These are phyloP conservation scores for Penicillium canariense DNA, from an alignment of 495 filamentous ascomycete genomes.

Conservation along the genomic window DNA sequence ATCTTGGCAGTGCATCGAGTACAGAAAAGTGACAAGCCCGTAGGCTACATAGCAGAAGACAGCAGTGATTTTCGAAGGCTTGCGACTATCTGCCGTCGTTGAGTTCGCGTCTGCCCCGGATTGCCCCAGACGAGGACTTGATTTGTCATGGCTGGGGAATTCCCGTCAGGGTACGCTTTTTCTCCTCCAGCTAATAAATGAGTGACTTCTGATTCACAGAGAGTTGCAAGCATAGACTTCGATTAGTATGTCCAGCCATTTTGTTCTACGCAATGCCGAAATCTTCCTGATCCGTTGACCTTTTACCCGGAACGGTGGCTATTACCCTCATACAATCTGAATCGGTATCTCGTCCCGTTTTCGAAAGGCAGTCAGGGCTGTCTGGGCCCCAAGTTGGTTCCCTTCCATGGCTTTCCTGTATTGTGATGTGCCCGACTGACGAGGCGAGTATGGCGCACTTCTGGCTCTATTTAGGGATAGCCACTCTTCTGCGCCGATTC, in stretches of 20 bases:
- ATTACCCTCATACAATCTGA: neutral
- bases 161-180: neutral
- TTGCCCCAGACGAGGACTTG: neutral
- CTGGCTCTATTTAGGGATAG: neutral
- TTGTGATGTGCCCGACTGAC: neutral
- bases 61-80: neutral
- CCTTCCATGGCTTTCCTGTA: neutral
- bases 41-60: neutral
- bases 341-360: neutral
- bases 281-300: neutral
- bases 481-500: neutral
- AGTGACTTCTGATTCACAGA: neutral
- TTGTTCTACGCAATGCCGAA: neutral
- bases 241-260: neutral
- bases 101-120: neutral
- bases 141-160: neutral
- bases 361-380: slow-evolving; percentile 1
- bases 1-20: neutral
- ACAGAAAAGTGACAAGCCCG: neutral
- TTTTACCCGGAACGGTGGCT: neutral
- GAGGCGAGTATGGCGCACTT: neutral
- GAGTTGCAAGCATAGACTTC: neutral
- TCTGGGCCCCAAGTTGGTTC: neutral
- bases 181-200: neutral
- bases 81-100: neutral